Conservation (phyloP, 176 grass and related monocot species). For the Thinopyrum elongatum region DNA sequence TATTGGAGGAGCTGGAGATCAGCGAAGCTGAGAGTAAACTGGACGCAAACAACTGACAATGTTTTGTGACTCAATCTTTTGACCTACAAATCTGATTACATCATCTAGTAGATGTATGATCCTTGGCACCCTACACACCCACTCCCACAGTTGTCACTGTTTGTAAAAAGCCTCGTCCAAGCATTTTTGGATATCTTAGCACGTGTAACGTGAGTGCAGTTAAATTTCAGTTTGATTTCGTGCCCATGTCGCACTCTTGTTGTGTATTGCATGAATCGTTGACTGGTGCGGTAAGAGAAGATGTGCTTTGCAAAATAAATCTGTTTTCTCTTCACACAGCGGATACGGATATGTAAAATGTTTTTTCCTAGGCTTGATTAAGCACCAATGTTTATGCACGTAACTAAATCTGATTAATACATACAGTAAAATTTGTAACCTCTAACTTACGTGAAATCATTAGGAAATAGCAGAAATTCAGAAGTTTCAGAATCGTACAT, state of each 20-base stretch:
- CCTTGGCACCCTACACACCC: neutral
- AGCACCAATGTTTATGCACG: too few species aligned
- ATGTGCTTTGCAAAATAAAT: neutral
- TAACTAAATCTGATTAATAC: too few species aligned
- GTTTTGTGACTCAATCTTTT: neutral
- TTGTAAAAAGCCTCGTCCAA: neutral
- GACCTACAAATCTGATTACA: neutral
- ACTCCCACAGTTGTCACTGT: neutral
- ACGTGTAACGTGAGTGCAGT: neutral
- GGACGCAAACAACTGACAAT: slow-evolving; percentile 7
- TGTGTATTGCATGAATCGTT: too few species aligned
- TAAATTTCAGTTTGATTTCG: neutral
- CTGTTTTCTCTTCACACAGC: neutral
- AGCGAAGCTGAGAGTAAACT: slow-evolving; percentile 48
- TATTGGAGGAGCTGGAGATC: slow-evolving; percentile 51
- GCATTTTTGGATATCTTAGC: neutral
- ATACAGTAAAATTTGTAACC: neutral
- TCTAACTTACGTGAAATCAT: neutral
- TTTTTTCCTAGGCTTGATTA: too few species aligned
- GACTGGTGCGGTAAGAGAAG: neutral
- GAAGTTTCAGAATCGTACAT: neutral
- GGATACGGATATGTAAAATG: too few species aligned
- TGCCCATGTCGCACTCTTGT: neutral
- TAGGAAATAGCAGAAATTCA: neutral
- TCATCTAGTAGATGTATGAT: neutral